Evolutionary conservation across 208 protist genomes (phyloP).

Genomic region (Leishmania tropica): DNA sequence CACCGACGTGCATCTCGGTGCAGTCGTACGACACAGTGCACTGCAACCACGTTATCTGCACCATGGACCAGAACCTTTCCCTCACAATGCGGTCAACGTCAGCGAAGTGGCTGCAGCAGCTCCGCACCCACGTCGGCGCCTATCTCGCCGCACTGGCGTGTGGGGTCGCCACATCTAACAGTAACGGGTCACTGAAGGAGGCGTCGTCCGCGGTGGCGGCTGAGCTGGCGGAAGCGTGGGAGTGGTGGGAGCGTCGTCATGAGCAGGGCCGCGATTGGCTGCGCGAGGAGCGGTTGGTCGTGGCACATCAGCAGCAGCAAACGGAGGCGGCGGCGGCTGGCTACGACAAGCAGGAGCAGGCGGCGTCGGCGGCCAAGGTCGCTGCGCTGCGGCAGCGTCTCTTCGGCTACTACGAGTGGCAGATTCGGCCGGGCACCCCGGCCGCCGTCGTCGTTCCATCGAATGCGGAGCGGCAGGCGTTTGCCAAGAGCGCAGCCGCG

Average conservation of each 20-base stretch:
- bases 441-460: slow-evolving; percentile 11
- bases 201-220: slow-evolving; percentile 8
- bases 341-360: neutral
- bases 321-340: neutral
- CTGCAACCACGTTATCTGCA: slow-evolving; percentile 46
- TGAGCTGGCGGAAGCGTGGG: slow-evolving; percentile 67
- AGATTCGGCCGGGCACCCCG: slow-evolving; percentile 17
- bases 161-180: slow-evolving; percentile 4
- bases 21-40: slow-evolving; percentile 78
- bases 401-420: slow-evolving; percentile 44
- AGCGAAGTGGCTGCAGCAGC: slow-evolving; percentile 63
- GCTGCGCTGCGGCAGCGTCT: slow-evolving; percentile 28
- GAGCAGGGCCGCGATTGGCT: slow-evolving; percentile 60
- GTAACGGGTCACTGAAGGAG: neutral
- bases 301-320: slow-evolving; percentile 14
- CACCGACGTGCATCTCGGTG: slow-evolving; percentile 47
- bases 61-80: slow-evolving; percentile 54
- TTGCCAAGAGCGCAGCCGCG: slow-evolving; percentile 11
- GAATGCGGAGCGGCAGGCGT: slow-evolving; percentile 13
- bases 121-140: slow-evolving; percentile 50
- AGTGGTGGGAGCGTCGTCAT: slow-evolving; percentile 70
- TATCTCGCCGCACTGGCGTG: slow-evolving; percentile 39
- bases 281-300: slow-evolving; percentile 61
- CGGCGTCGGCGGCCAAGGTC: slow-evolving; percentile 8
- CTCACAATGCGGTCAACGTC: slow-evolving; percentile 72